A percentile compares a stretch with the other conserved stretches of the same genome.
Conservation (phyloP, 2,329 filamentous ascomycete species). For the Teratosphaeria epicoccoides region DNA sequence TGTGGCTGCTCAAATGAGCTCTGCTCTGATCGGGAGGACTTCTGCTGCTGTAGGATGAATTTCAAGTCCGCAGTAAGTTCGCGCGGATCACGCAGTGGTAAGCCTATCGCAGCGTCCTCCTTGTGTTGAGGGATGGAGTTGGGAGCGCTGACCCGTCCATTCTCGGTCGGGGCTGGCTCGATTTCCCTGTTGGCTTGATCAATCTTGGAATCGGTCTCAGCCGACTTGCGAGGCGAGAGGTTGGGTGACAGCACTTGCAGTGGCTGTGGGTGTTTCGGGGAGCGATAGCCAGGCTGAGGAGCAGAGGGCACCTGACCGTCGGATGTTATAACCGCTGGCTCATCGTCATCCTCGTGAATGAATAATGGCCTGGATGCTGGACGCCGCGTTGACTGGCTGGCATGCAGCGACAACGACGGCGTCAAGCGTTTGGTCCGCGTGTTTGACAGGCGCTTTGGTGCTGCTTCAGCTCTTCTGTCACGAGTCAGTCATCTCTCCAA, state of each 20-base stretch:
- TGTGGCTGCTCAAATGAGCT: conserved; percentile 2
- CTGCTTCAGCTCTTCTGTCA: not conserved
- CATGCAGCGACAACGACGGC: conserved; percentile 20
- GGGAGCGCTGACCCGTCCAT: not conserved
- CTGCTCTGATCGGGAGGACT: conserved; percentile 5
- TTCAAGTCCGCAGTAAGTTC: conserved; percentile 16
- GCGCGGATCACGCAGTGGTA: not conserved
- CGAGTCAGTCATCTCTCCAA: not conserved
- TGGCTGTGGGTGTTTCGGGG: conserved; percentile 6
- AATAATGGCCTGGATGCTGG: conserved; percentile 14
- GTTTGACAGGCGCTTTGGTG: conserved; percentile 20
- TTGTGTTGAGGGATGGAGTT: not conserved
- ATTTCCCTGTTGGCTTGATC: not conserved
- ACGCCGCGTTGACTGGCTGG: conserved; percentile 3
- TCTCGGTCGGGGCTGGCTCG: not conserved
- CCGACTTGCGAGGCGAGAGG: conserved; percentile 10
- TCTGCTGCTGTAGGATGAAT: conserved; percentile 12
- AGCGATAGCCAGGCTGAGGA: not conserved
- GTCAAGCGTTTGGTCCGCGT: conserved; percentile 21
- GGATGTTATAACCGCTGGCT: not conserved
- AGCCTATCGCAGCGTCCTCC: not conserved
- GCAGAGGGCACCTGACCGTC: not conserved
- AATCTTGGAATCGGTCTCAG: conserved; percentile 1
- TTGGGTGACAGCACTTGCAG: conserved; percentile 23
- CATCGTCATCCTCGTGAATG: conserved; percentile 20